Evolutionary conservation across 2,329 filamentous ascomycete genomes (phyloP), one percentile per base, ranked within the genome.

Genomic region (Ceratocystis lukuohia): DNA sequence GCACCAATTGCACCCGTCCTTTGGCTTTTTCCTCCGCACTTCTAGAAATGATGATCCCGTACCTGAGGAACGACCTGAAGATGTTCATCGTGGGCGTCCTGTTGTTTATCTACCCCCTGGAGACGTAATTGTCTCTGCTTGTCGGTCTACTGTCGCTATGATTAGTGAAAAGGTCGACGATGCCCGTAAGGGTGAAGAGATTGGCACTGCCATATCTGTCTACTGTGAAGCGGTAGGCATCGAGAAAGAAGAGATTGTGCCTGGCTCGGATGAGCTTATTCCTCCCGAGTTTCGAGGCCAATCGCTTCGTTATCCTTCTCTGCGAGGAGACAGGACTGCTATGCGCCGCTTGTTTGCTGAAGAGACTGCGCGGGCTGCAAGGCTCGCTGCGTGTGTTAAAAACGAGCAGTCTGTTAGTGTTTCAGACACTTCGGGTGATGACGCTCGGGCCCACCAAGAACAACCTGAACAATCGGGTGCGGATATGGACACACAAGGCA

Each of bases 1-100:
- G 68, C 75, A 82, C 71, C 73, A 73, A 5, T 71, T 85, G 5
- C 83, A 85, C 66, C 81, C 82, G 0, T 77, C 75, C 50, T 80
- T 79, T 67, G 83, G 83, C 44, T 74, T 84, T 50, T 80, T 82
- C 70, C 70, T 84, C 28, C 76, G 77, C 1, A 74, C 71, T 15
- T 83, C 80, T 50, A 71, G 72, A 65, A 83, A 82, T 67, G 75
- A 79, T 30, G 68, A 72, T 2, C 74, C 76, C 0, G 76, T 75
- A 56, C 22, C 57, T 5, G 48, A 68, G 8, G 56, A 65, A 22
- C 48, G 66, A 5, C 59, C 57, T 25, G 25, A 59, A 10, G 66
- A 62, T 8, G 74, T 78, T 62, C 76, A 79, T 67, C 78, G 78
- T 10, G 75, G 77, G 37, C 77, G 76, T 62, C 80, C 81, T 3